A percentile compares a stretch with the other conserved stretches of the same genome.
These are phyloP conservation scores for Viola pubescens DNA, from an alignment of 441 rosid genomes.

Conservation along the genomic window DNA sequence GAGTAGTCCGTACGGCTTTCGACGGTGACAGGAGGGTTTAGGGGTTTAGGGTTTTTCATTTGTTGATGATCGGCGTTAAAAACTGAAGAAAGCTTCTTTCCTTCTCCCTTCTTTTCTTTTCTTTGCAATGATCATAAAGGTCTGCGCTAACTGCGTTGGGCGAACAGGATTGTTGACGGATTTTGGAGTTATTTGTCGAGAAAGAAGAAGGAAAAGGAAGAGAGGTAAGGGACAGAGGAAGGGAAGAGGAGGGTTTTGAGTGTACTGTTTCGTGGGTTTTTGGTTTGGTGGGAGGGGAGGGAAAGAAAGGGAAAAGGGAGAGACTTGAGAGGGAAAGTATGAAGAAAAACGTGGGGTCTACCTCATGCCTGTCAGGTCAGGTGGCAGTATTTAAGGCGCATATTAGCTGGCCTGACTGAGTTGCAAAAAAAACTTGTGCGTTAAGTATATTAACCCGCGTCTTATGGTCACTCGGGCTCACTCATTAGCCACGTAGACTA, in stretches of 20 bases:
- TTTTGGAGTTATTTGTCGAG: background rate
- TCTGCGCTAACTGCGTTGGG: background rate
- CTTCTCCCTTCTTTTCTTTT: too few species aligned
- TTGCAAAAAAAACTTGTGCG: background rate
- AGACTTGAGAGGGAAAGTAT: background rate
- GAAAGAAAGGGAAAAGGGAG: background rate
- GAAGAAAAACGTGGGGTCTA: background rate
- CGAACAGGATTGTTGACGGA: background rate
- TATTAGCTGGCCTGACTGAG: background rate
- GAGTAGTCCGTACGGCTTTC: slow-evolving; percentile 59
- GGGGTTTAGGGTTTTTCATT: background rate
- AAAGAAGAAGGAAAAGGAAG: background rate
- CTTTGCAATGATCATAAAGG: too few species aligned
- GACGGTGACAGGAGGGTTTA: slow-evolving; percentile 29
- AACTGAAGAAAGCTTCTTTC: too few species aligned
- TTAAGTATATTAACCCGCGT: background rate
- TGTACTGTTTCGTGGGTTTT: background rate
- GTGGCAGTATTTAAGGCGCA: background rate
- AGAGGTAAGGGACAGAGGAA: background rate
- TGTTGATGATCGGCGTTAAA: too few species aligned
- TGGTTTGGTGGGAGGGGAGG: background rate
- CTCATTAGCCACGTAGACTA: background rate
- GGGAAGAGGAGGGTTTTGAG: background rate
- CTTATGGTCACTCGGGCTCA: too few species aligned
- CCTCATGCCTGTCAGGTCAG: background rate